Percentiles rank a stretch among this genome's conserved stretches.
Conservation (phyloP, 2,329 filamentous ascomycete genomes). For the Botrytis byssoidea region DNA sequence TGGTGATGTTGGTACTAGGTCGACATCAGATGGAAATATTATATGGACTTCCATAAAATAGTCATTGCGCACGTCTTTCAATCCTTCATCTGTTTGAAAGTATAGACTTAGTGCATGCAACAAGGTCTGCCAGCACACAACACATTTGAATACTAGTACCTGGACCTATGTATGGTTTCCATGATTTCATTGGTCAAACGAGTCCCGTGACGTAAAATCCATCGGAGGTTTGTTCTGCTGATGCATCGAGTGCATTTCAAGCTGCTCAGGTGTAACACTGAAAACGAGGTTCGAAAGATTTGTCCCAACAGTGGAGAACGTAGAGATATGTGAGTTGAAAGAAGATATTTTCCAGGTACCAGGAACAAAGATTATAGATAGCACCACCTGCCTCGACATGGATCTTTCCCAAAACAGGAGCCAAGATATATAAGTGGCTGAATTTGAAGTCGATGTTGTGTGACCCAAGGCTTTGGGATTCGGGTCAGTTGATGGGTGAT, state of each 20-base stretch:
- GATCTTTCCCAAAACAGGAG: background rate
- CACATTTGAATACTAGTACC: background rate
- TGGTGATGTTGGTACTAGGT: background rate
- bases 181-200: background rate
- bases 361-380: slow-evolving; percentile 17
- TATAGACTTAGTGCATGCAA: background rate
- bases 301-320: background rate
- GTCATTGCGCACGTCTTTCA: background rate
- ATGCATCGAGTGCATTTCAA: background rate
- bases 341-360: slow-evolving; percentile 15
- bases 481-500: slow-evolving; percentile 3
- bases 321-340: background rate
- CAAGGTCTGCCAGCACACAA: slow-evolving; percentile 9
- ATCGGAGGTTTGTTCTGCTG: background rate
- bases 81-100: background rate
- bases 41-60: background rate
- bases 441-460: background rate
- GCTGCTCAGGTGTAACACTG: background rate
- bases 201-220: slow-evolving; percentile 4
- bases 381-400: background rate
- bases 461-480: slow-evolving; percentile 8
- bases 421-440: background rate
- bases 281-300: background rate
- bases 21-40: background rate
- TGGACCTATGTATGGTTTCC: background rate